Base-by-base conservation (phyloP, 805 yeast species). In the Myxozyma kluyveri region DNA sequence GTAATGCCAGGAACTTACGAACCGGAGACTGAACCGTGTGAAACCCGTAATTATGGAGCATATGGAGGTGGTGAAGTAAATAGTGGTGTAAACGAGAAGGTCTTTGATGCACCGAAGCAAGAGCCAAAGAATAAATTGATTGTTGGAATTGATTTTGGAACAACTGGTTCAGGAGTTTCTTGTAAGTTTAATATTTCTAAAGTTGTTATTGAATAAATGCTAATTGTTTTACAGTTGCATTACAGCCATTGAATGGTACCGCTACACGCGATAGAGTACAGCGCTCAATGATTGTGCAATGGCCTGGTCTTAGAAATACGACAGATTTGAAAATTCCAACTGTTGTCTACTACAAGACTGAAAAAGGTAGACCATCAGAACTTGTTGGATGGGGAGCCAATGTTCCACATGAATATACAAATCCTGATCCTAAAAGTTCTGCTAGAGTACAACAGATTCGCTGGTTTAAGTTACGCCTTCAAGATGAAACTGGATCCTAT, bases 91-190 rank as follows among this genome's bases (percentile, higher is more conserved):
- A n/a, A n/a, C n/a, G n/a, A n/a, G n/a, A n/a, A 37, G 18, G 49
- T 23, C n/a, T 49, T 42, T n/a, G 39, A 9, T 21, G 49, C 10
- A 21, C 21, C 48, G 6, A 35, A 45, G 6, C 22, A 17, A 3
- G 52, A 18, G 17, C 18, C 22, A n/a, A 45, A 44, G 22, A 17
- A 40, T 1, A 36, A 26, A 12, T 46, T 55, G 12, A 52, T 55
- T 22, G 54, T 55, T 18, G 59, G 59, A 10, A 55, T 55, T n/a
- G 59, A 55, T 35, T 55, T 55, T 44, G 59, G 58, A 14, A 55
- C 59, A 3, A 52, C 59, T 12, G 41, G 45, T 19, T 44, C 46
- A 12, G 59, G 59, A 5, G 52, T 49, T 10, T 47, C 59, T 12
- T 55, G 58, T 50, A 49, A 7, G 53, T 40, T 40, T 14, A 22